Percentiles rank a stretch among this genome's conserved stretches.
Conservation (phyloP, 164 flowering plant species). For the Aristolochia fimbriata region DNA sequence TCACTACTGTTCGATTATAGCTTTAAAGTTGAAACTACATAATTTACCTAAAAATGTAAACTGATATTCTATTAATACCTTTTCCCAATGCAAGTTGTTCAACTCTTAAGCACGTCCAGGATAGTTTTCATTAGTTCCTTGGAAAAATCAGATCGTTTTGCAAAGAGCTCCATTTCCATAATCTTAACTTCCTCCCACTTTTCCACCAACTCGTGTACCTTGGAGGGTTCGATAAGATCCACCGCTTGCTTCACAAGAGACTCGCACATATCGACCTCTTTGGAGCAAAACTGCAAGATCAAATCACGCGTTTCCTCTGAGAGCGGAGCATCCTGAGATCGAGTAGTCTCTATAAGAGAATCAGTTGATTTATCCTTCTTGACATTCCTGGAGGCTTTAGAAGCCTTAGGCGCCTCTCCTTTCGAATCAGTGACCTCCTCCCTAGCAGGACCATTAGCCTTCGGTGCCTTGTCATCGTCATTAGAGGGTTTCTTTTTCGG, state of each 20-base stretch:
- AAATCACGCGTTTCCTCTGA: background rate
- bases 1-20: too few relatives aligned
- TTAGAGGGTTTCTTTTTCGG: background rate
- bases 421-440: background rate
- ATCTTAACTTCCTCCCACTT: slow-evolving; percentile 5
- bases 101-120: background rate
- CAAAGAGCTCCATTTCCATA: slow-evolving; percentile 2
- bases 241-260: slow-evolving; percentile 2
- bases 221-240: background rate
- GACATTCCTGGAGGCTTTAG: too few relatives aligned
- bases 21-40: too few relatives aligned
- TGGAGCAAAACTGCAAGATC: background rate
- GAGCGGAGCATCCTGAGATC: too few relatives aligned
- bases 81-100: too few relatives aligned
- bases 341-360: too few relatives aligned
- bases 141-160: background rate
- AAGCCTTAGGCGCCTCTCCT: background rate
- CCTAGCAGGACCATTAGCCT: background rate
- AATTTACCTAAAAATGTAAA: too few relatives aligned
- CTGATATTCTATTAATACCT: too few relatives aligned
- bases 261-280: background rate
- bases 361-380: too few relatives aligned
- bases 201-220: slow-evolving; percentile 4
- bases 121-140: background rate
- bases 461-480: background rate